phyloP scores from a whole-genome alignment of 129 eudicot species.

The Cynara cardunculus region DNA sequence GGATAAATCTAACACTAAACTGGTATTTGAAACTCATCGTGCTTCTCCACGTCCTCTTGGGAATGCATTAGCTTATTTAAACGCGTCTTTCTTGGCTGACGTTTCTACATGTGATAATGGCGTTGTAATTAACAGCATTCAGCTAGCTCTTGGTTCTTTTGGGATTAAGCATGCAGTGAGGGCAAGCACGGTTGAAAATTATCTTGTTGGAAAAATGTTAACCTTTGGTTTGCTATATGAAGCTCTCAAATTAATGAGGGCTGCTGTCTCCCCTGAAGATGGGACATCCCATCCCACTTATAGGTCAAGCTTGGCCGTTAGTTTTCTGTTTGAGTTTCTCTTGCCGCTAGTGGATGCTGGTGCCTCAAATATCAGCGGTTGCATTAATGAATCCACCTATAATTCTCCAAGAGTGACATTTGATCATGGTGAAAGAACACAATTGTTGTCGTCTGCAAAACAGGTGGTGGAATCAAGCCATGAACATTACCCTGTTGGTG shows the following conservation, averaged over 20 bases:
- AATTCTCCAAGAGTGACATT: background rate
- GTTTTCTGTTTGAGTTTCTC: constrained; percentile 78
- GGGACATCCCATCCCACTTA: constrained; percentile 64
- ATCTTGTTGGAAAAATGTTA: constrained; percentile 48
- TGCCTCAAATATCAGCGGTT: constrained; percentile 6
- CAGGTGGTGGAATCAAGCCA: constrained; percentile 62
- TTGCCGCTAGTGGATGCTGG: constrained; percentile 31
- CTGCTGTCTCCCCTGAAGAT: constrained; percentile 46
- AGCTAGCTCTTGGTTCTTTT: constrained; percentile 76
- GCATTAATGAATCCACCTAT: background rate
- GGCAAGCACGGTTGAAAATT: constrained; percentile 59
- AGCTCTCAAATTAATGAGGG: constrained; percentile 49
- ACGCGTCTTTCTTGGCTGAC: constrained; percentile 80
- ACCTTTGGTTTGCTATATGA: constrained; percentile 41
- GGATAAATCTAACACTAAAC: constrained; percentile 19
- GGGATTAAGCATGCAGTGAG: constrained; percentile 64
- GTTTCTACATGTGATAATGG: constrained; percentile 34
- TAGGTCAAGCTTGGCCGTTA: constrained; percentile 71
- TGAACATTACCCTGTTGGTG: constrained; percentile 78
- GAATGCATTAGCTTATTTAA: constrained; percentile 75
- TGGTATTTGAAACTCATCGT: constrained; percentile 73
- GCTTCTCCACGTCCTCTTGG: constrained; percentile 96
- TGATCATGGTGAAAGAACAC: constrained; percentile 13
- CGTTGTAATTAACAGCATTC: constrained; percentile 43
- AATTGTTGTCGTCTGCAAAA: constrained; percentile 62